A percentile compares a stretch with the other conserved stretches of the same genome.
These are phyloP conservation scores for Fusarium floridanum DNA, from an alignment of 2,329 filamentous ascomycete species.

Conservation along the genomic window DNA sequence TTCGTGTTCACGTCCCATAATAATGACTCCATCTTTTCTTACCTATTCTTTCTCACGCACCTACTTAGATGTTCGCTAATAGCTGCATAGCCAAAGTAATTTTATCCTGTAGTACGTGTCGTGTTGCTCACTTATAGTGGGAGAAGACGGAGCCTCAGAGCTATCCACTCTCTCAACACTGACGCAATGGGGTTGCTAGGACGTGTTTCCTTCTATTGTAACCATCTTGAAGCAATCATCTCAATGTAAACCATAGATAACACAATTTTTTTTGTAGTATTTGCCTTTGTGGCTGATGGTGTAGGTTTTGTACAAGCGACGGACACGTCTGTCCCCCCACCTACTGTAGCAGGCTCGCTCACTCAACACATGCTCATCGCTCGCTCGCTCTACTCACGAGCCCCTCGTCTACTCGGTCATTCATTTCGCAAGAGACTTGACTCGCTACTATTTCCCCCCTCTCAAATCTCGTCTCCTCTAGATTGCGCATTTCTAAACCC, in stretches of 20 bases:
- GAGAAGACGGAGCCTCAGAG: not conserved
- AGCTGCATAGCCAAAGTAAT: constrained; percentile 28
- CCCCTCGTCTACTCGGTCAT: not conserved
- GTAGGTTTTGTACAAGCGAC: not conserved
- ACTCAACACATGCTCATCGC: not conserved
- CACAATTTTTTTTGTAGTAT: not conserved
- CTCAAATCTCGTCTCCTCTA: constrained; percentile 18
- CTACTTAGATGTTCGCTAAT: constrained; percentile 17
- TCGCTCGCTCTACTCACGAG: not conserved
- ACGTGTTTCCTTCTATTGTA: not conserved
- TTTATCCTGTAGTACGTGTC: constrained; percentile 4
- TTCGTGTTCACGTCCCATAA: constrained; percentile 7
- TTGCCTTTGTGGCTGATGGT: not conserved
- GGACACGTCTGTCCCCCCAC: not conserved
- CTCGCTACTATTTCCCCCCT: constrained; percentile 1
- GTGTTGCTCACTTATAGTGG: constrained; percentile 9
- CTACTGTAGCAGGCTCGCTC: not conserved
- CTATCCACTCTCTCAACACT: constrained; percentile 1
- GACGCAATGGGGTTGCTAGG: not conserved
- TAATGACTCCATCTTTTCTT: constrained; percentile 19
- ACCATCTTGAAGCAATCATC: not conserved
- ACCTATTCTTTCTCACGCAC: not conserved
- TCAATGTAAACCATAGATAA: not conserved
- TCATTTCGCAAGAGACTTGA: constrained; percentile 5
- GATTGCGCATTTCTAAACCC: constrained; percentile 1